A percentile compares a stretch with the other conserved stretches of the same genome.
phyloP scores from a whole-genome alignment of 1,284 basidiomycete species.

The Erythrobasidium hasegawianum region DNA sequence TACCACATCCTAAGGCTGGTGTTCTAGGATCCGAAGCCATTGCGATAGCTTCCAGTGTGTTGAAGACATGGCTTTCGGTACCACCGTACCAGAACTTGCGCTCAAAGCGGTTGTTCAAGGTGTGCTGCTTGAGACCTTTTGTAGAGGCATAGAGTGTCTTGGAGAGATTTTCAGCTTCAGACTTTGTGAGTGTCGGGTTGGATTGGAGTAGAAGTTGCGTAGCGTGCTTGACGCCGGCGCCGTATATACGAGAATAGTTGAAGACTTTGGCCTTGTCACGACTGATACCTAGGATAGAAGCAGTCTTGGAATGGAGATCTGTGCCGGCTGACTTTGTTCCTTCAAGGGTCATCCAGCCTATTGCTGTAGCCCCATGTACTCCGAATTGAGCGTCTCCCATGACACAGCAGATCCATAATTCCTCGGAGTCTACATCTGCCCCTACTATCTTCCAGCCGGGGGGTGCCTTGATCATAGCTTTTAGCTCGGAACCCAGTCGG shows the following conservation, averaged over 20 bases:
- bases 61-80: conserved; percentile 97
- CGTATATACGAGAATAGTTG: conserved; percentile 98
- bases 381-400: conserved; percentile 99
- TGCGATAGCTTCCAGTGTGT: conserved; percentile 95
- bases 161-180: conserved; percentile 75
- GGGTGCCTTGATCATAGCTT: conserved; percentile 94
- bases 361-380: conserved; percentile 89
- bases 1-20: conserved; percentile 87
- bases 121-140: conserved; percentile 59
- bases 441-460: conserved; percentile 92
- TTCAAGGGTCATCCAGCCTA: conserved; percentile 99
- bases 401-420: conserved; percentile 97
- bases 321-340: conserved; percentile 96
- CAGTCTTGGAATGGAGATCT: conserved; percentile 96
- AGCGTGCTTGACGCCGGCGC: conserved; percentile 93
- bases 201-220: conserved; percentile 82
- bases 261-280: conserved; percentile 97
- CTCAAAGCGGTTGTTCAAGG: conserved; percentile 42
- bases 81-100: conserved; percentile 89
- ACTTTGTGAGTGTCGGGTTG: conserved; percentile 71
- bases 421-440: conserved; percentile 97
- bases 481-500: conserved; percentile 93
- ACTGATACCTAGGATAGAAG: conserved; percentile 84
- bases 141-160: conserved; percentile 86
- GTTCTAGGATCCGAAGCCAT: conserved; percentile 80